Base-by-base conservation (phyloP, 495 filamentous ascomycete species). In the Penicillium soppii region DNA sequence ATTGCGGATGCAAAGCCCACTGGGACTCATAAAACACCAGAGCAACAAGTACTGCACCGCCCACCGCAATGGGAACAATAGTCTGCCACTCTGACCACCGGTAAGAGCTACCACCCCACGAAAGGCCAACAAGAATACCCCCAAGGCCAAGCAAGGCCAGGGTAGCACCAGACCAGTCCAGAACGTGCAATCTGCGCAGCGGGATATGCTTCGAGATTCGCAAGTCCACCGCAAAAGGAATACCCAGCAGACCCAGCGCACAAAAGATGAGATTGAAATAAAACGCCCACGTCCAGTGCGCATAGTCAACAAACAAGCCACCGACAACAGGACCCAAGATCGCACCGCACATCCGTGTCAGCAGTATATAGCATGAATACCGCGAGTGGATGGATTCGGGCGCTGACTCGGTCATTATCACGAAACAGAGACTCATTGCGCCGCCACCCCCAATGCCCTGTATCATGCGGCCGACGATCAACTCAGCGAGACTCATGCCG, bases 391-490 rank as follows among this genome's bases (percentile, higher is more conserved):
- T 59, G 2, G 63, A 53, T 35, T 70, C 59, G 0, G 76, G 74
- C 12, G 77, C 79, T 4, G 88, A 65, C 53, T 90, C 86, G 0
- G 85, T 81, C 49, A 92, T 73, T 2, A 89, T 58, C 38, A 89
- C 79, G 56, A 87, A 81, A 1, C 81, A 82, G 27, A 90, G 63
- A 7, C 74, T 74, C 35, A 84, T 75, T 9, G 88, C 75, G 1
- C 87, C 87, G 17, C 88, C 87, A 16, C 84, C 85, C 19, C 87
- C 88, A n/a, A 87, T 69, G 16, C 88, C 88, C 46, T 91, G 88
- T 12, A 90, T 68, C 3, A 78, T 71, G 17, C 88, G 78, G 6
- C 87, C 86, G 35, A 83, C 69, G 17, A 90, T 74, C 29, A 91
- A 71, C 19, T 80, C 61, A 6, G 72, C 73, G 40, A 90, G 82